These are phyloP conservation scores for Dryadomyces quercivorus DNA, from an alignment of 2,329 filamentous ascomycete species.

Conservation along the genomic window DNA sequence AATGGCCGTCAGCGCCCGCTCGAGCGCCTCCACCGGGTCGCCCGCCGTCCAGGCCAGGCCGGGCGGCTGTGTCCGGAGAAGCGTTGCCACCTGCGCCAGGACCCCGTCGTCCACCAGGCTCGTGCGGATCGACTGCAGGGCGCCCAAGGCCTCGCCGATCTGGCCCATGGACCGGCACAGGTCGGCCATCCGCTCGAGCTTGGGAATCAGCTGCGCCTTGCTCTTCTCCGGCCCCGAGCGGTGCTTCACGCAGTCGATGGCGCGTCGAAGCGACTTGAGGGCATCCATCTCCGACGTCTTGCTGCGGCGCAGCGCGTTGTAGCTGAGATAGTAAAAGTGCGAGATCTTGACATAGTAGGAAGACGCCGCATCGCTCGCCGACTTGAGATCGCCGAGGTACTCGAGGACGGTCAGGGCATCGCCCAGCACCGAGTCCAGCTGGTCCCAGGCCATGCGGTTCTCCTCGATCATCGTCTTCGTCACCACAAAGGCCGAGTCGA, in stretches of 20 bases:
- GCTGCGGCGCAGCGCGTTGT: conserved; percentile 36
- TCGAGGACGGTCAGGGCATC: conserved; percentile 44
- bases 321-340: conserved; percentile 57
- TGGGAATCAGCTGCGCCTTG: conserved; percentile 46
- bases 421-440: conserved; percentile 42
- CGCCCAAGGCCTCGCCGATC: conserved; percentile 43
- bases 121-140: conserved; percentile 48
- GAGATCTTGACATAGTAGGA: conserved; percentile 54
- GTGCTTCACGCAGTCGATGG: conserved; percentile 48
- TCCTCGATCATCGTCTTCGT: conserved; percentile 39
- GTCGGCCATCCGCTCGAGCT: conserved; percentile 56
- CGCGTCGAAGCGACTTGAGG: conserved; percentile 47
- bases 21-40: conserved; percentile 39
- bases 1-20: conserved; percentile 45
- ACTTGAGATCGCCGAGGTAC: conserved; percentile 30
- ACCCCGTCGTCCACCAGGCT: conserved; percentile 47
- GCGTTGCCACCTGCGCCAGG: conserved; percentile 38
- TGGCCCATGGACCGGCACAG: conserved; percentile 40
- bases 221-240: conserved; percentile 42
- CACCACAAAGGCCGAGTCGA: conserved; percentile 49
- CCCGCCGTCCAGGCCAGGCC: conserved; percentile 38
- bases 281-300: conserved; percentile 22
- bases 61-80: conserved; percentile 37
- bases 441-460: conserved; percentile 36
- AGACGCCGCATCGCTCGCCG: conserved; percentile 14